Conservation (phyloP, 177 flowering plant species). For the Vitis hybrid region DNA sequence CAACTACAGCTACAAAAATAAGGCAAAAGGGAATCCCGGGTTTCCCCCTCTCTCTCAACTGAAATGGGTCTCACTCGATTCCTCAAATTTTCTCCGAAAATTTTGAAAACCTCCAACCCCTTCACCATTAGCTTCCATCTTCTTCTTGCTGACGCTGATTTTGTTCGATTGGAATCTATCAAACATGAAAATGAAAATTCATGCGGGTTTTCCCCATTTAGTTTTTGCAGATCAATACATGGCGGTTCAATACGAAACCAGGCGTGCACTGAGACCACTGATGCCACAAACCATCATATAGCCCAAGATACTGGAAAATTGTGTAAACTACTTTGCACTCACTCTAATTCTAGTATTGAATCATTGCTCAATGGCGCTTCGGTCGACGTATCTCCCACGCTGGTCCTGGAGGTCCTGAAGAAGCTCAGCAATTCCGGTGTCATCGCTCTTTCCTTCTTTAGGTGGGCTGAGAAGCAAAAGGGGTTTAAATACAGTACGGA, state of each 20-base stretch:
- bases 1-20: neutral
- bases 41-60: neutral
- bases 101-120: neutral
- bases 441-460: conserved; percentile 62
- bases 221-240: conserved; percentile 16
- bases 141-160: no score
- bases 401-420: conserved; percentile 67
- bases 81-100: conserved; percentile 9
- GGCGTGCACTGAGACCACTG: neutral
- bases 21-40: no score
- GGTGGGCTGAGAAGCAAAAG: conserved; percentile 75
- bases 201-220: neutral
- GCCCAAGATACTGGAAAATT: conserved; percentile 41
- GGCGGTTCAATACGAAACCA: conserved; percentile 11
- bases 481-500: conserved; percentile 53
- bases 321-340: conserved; percentile 46
- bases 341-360: conserved; percentile 24
- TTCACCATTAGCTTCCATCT: neutral
- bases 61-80: conserved; percentile 19
- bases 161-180: no score
- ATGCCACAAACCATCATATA: conserved; percentile 1
- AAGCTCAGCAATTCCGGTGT: conserved; percentile 69
- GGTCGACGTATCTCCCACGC: conserved; percentile 33
- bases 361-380: conserved; percentile 30
- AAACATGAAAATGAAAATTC: neutral